Base-by-base conservation (phyloP, 768 basidiomycete genomes). In the Lentinula edodes region DNA sequence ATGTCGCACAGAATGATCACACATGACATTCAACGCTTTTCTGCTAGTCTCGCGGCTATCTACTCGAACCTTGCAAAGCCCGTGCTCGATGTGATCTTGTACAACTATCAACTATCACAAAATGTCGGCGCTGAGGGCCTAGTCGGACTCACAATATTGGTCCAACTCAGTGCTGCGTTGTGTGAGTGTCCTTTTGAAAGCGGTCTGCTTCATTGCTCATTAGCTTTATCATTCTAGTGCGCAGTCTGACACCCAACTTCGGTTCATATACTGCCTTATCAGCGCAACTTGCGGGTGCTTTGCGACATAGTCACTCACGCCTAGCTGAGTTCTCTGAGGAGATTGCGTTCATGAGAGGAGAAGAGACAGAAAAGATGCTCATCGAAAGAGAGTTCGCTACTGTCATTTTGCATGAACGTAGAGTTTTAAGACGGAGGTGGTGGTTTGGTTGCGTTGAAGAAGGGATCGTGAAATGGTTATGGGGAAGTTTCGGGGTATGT, bases 51-150 rank as follows among this genome's bases (percentile, higher is more conserved):
- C 6, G 94, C 96, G 12, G 93, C 93, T 16, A 95, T 98, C 39
- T 98, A 98, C 73, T 84, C 87, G 15, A 98, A 98, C 71, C 75
- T 98, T 42, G 95, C 95, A 32, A 98, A 98, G 74, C 96, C 96
- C 6, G 80, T 90, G 15, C 81, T 97, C 41, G 96, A 98, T 68
- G 90, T 91, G 52, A 92, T 96, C 51, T 76, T 98, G 10, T 98
- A 98, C 76, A 98, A 98, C 74, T 95, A 93, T 65, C 95, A 98
- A 70, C 80, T 98, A 6, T 91, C 93, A 5, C 87, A 88, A 66
- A 97, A 95, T 66, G 93, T 98, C 36, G 96, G 96, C 15, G 95
- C 94, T 4, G 96, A 98, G 71, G 94, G 93, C 35, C 79, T 97
- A 13, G 74, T 96, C 23, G 78, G 90, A 18, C 78, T 98, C 36